Base-by-base conservation (phyloP, 2,329 filamentous ascomycete genomes). In the Pseudogymnoascus sp. region DNA sequence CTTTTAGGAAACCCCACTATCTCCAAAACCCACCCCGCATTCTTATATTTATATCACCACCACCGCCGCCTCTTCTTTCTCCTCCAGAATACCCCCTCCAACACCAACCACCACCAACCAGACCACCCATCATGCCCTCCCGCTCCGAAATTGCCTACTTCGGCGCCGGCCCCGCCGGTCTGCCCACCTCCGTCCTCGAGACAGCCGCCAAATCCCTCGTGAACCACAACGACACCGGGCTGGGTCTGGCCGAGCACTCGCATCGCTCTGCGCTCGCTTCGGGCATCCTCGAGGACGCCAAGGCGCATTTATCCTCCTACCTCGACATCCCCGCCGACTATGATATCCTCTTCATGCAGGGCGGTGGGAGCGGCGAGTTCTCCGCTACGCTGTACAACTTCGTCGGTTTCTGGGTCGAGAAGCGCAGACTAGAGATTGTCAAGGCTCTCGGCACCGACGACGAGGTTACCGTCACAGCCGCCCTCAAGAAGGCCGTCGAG, bases 211-310 rank as follows among this genome's bases (percentile, higher is more conserved):
- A 85, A 73, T 89, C 90, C 1, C 86, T 97, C 4, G 76, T 96
- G 67, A 89, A 97, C 80, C 96, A 86, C 79, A 80, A 93, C 56
- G 81, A 84, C 74, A 90, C 86, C 40, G 93, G 93, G 64, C 82
- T 97, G 62, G 92, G 92, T 61, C 83, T 97, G 46, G 91, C 90
- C 67, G 93, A 97, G 77, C 91, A 96, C 74, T 93, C 89, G 9
- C 93, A 97, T 75, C 90, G 93, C 67, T 96, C 90, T 13, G 81
- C 84, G 65, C 83, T 90, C 50, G 93, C 93, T 26, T 83, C 85
- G 67, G 84, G 87, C 66, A 91, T 97, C 71, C 83, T 97, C 68
- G 87, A 89, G 66, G 82, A 90, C 67, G 83, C 91, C 66, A 95
- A 96, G 75, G 83, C 85, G 35, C 86, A 89, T 66, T 82, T 97